Evolutionary conservation across 1,284 basidiomycete species (phyloP).

Genomic region (Anthracocystis setariae): DNA sequence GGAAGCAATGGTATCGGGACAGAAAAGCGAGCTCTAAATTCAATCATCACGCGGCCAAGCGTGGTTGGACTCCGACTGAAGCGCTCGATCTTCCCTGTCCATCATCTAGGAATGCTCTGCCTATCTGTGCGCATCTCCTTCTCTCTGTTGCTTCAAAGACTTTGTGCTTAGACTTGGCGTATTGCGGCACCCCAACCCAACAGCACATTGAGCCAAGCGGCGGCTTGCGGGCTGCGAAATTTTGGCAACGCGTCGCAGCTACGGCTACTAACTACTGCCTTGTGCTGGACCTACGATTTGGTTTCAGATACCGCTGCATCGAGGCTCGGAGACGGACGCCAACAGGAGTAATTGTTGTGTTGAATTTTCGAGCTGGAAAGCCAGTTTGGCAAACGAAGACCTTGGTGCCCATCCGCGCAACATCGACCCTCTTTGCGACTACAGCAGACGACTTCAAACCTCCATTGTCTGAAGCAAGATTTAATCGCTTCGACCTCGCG

Average conservation of each 20-base stretch:
- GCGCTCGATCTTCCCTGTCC: conserved; percentile 6
- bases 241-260: background rate
- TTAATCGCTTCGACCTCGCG: too few species aligned
- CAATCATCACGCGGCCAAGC: background rate
- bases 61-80: conserved; percentile 1
- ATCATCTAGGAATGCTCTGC: background rate
- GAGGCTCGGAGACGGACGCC: too few species aligned
- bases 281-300: too few species aligned
- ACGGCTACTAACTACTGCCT: too few species aligned
- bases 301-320: too few species aligned
- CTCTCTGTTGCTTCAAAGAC: background rate
- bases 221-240: background rate
- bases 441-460: too few species aligned
- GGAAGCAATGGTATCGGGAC: background rate
- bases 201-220: background rate
- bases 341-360: too few species aligned
- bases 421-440: too few species aligned
- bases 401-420: too few species aligned
- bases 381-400: too few species aligned
- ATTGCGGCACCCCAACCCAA: background rate
- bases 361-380: too few species aligned
- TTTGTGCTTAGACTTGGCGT: background rate
- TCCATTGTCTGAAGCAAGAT: too few species aligned
- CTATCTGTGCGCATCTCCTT: background rate
- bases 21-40: conserved; percentile 4